A percentile compares a stretch with the other conserved stretches of the same genome.
phyloP scores from a whole-genome alignment of 2,329 filamentous ascomycete genomes.

The Triangularia setosa region DNA sequence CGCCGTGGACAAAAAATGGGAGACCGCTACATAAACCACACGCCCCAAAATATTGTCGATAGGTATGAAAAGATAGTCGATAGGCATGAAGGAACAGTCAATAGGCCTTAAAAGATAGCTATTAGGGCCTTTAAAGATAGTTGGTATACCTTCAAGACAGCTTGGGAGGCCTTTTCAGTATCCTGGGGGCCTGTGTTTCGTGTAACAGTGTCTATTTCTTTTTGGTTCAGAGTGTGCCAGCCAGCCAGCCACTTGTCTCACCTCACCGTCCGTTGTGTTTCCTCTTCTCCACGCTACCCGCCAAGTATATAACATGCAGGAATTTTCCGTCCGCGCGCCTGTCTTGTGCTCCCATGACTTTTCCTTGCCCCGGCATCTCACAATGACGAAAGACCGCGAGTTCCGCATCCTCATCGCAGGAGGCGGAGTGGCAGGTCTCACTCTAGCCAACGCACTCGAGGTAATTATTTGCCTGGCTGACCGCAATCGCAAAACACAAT shows the following conservation, averaged over 20 bases:
- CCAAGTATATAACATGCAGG: neutral
- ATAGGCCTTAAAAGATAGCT: too few relatives aligned
- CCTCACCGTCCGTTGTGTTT: neutral
- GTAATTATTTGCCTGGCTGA: neutral
- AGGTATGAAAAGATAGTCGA: too few relatives aligned
- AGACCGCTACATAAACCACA: too few relatives aligned
- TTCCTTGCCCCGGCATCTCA: neutral
- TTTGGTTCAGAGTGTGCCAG: neutral
- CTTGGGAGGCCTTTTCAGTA: too few relatives aligned
- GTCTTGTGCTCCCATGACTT: neutral
- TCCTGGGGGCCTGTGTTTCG: too few relatives aligned
- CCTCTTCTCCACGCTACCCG: neutral
- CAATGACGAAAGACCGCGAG: neutral
- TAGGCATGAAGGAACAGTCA: too few relatives aligned
- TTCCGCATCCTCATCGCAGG: slow-evolving; percentile 31
- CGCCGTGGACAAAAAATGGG: too few relatives aligned
- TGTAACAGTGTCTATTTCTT: too few relatives aligned
- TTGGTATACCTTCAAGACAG: too few relatives aligned
- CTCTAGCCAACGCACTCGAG: slow-evolving; percentile 30
- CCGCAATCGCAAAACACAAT: neutral
- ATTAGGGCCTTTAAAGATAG: too few relatives aligned
- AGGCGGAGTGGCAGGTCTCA: slow-evolving; percentile 30
- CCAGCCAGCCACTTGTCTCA: neutral
- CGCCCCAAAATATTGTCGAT: too few relatives aligned
- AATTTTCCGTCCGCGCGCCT: neutral